phyloP scores from a whole-genome alignment of 1,284 basidiomycete species.

The Phylloboletellus chloephorus region DNA sequence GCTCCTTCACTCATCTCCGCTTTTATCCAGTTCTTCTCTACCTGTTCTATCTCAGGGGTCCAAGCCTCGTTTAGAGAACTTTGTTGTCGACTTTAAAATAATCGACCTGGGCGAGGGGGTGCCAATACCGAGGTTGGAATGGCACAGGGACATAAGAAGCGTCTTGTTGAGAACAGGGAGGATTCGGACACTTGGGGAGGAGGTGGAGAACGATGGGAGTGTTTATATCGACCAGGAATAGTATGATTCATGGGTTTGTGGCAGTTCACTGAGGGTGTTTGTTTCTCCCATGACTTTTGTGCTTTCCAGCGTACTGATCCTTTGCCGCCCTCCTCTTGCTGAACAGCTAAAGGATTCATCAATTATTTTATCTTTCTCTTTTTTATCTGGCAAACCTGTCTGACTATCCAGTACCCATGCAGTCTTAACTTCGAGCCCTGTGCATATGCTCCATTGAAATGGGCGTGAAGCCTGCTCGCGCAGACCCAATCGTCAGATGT shows the following conservation, averaged over 20 bases:
- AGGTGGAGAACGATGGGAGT: conserved; percentile 19
- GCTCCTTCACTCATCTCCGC: conserved; percentile 14
- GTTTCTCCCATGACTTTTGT: too few relatives aligned
- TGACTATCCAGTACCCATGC: not conserved
- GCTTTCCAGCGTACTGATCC: too few relatives aligned
- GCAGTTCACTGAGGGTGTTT: too few relatives aligned
- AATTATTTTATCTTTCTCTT: too few relatives aligned
- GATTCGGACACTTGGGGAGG: conserved; percentile 19
- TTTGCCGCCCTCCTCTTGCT: too few relatives aligned
- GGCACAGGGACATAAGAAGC: conserved; percentile 7
- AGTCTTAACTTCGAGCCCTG: not conserved
- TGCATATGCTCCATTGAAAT: too few relatives aligned
- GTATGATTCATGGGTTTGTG: too few relatives aligned
- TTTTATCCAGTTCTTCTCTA: conserved; percentile 12
- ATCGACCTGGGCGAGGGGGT: conserved; percentile 6
- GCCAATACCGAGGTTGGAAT: conserved; percentile 8
- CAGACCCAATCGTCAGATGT: not conserved
- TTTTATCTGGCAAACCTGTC: too few relatives aligned
- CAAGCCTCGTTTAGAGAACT: conserved; percentile 21
- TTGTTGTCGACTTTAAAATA: conserved; percentile 16
- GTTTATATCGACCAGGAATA: too few relatives aligned
- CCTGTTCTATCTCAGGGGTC: conserved; percentile 2
- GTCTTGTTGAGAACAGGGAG: conserved; percentile 29
- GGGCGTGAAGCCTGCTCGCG: not conserved
- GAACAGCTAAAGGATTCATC: too few relatives aligned